Evolutionary conservation across 805 yeast species (phyloP).

Genomic region (Pichia pseudocactophila): DNA sequence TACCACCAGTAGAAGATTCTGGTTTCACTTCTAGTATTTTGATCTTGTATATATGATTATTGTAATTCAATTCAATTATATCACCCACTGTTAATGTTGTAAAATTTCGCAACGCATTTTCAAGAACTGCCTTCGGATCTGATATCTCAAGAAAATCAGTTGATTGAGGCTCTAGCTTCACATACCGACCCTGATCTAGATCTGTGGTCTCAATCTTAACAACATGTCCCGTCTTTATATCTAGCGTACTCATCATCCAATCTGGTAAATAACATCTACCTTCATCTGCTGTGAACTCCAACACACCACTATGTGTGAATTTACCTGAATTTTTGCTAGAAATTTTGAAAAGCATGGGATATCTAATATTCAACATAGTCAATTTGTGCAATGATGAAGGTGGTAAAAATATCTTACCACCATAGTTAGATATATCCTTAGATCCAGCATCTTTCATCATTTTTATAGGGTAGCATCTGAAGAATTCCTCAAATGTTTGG

Average conservation of each 20-base stretch:
- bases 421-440: constrained; percentile 75
- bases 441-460: constrained; percentile 77
- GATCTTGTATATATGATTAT: constrained; percentile 67
- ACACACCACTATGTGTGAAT: constrained; percentile 83
- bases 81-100: constrained; percentile 82
- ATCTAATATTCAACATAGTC: constrained; percentile 83
- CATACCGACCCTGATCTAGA: constrained; percentile 79
- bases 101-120: constrained; percentile 82
- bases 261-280: constrained; percentile 92
- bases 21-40: constrained; percentile 86
- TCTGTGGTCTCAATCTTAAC: constrained; percentile 69
- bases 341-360: constrained; percentile 91
- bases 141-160: constrained; percentile 87
- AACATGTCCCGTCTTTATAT: constrained; percentile 70
- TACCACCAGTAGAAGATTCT: constrained; percentile 50
- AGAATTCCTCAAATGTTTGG: constrained; percentile 65
- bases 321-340: constrained; percentile 49
- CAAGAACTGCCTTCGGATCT: constrained; percentile 95
- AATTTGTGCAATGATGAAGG: constrained; percentile 84
- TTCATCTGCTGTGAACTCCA: constrained; percentile 95
- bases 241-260: constrained; percentile 87
- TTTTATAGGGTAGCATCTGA: constrained; percentile 84
- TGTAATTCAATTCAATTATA: constrained; percentile 76
- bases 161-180: constrained; percentile 91
- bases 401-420: constrained; percentile 93